Evolutionary conservation across 208 protist species (phyloP).

Genomic region (Phytomonas francai): DNA sequence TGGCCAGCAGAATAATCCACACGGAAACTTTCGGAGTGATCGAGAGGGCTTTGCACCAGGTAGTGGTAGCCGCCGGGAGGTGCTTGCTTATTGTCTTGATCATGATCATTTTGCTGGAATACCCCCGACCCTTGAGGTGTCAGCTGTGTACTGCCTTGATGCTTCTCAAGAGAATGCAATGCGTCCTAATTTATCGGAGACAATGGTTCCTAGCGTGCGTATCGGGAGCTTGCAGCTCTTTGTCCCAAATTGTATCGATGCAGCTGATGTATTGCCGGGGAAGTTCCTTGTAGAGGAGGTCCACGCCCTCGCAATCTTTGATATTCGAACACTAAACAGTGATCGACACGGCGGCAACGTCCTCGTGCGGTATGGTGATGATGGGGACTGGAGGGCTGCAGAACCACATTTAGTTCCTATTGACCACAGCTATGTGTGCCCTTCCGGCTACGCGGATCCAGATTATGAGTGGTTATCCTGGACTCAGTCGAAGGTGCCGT

Average conservation of each 20-base stretch:
- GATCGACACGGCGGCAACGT: constrained; percentile 77
- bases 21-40: constrained; percentile 40
- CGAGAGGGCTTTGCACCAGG: constrained; percentile 43
- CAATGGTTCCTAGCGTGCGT: not conserved
- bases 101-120: constrained; percentile 55
- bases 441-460: constrained; percentile 58
- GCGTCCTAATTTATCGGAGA: not conserved
- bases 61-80: constrained; percentile 52
- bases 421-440: constrained; percentile 83
- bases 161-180: not conserved
- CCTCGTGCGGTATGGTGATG: constrained; percentile 28
- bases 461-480: constrained; percentile 82
- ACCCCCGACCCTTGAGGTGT: constrained; percentile 47
- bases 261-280: constrained; percentile 51
- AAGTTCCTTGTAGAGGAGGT: constrained; percentile 51
- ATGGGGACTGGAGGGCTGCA: not conserved
- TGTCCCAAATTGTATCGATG: constrained; percentile 35
- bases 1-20: constrained; percentile 39
- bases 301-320: constrained; percentile 64
- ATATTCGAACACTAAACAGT: constrained; percentile 68
- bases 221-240: constrained; percentile 58
- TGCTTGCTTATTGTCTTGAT: constrained; percentile 63
- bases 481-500: constrained; percentile 61
- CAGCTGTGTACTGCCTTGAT: constrained; percentile 11
- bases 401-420: constrained; percentile 61